Evolutionary conservation across 2,329 filamentous ascomycete species (phyloP).

Genomic region (Paraconiothyrium brasiliense): DNA sequence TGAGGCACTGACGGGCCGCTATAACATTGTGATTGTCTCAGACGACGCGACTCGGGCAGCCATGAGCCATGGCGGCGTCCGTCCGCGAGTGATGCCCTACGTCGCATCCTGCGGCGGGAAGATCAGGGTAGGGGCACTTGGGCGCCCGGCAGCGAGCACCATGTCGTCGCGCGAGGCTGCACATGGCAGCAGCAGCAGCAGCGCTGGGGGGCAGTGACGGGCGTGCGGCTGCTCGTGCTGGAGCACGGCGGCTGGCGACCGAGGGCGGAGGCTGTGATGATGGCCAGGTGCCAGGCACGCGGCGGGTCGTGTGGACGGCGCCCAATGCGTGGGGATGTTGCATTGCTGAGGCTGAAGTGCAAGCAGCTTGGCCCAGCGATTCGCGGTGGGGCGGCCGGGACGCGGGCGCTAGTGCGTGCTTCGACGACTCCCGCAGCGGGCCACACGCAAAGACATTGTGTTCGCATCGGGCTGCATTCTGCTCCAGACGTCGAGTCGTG

Average conservation of each 20-base stretch:
- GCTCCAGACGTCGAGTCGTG: not conserved
- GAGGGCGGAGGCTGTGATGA: slow-evolving; percentile 9
- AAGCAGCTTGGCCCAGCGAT: slow-evolving; percentile 28
- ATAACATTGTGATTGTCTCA: slow-evolving; percentile 21
- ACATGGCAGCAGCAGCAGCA: not conserved
- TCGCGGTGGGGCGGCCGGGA: slow-evolving; percentile 29
- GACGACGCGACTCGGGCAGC: slow-evolving; percentile 22
- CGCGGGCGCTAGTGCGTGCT: slow-evolving; percentile 26
- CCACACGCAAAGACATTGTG: slow-evolving; percentile 21
- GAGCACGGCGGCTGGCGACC: not conserved
- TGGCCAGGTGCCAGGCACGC: slow-evolving; percentile 30
- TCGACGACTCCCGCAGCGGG: slow-evolving; percentile 20
- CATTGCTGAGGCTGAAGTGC: slow-evolving; percentile 21
- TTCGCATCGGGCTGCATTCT: slow-evolving; percentile 26
- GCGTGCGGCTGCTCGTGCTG: not conserved
- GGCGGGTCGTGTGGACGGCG: slow-evolving; percentile 29
- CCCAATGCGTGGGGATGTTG: slow-evolving; percentile 33
- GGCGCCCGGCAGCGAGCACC: not conserved
- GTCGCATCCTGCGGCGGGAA: slow-evolving; percentile 6
- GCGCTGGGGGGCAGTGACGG: not conserved
- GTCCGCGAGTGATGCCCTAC: slow-evolving; percentile 14
- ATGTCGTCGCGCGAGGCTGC: no score
- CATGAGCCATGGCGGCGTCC: slow-evolving; percentile 6
- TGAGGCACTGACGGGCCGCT: slow-evolving; percentile 16
- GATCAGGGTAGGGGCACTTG: not conserved